Base-by-base conservation (phyloP, 164 flowering plant species). In the Piper longum region DNA sequence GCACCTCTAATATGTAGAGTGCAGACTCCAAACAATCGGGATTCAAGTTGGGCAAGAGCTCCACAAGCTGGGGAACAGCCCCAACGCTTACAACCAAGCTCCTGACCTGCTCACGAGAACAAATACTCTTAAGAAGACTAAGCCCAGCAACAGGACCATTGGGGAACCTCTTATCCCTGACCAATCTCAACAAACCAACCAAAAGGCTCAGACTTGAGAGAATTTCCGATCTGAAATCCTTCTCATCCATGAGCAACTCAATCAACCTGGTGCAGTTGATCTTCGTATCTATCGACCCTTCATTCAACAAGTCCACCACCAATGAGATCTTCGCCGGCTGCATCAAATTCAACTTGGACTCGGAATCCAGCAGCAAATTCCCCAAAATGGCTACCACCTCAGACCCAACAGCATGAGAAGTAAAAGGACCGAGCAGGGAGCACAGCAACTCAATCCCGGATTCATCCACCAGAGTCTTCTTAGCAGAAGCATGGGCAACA, bases 331-430 rank as follows among this genome's bases (percentile, higher is more conserved):
- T 88, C 0, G 88, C 81, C 0, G 98, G 98, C 67, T 91, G 85
- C 83, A 80, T 76, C 79, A 91, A 66, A 67, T 78, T 79, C 45
- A 60, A 55, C 74, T 70, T 85, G 1, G 84, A 73, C 9, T 83
- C 90, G 0, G 84, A 83, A 81, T 84, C 87, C 36, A 91, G 86
- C 2, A 67, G 60, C 78, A 91, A 76, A 70, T 81, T 78, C 60
- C 85, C 96, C 41, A 91, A 78, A 72, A 88, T 84, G 16, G 81
- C 88, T 69, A 91, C 70, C 8, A 74, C 81, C 68, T 91, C 98
- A 0, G 85, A 88, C 42, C 98, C 98, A 45, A 91, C 98, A 1
- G 85, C 88, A 59, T 91, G 88, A 4, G 91, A 81, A 18, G 97
- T 91, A 65, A 91, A 88, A 14, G 89, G 93, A 56, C 96, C 98